A percentile compares a stretch with the other conserved stretches of the same genome.
These are phyloP conservation scores for Lepidopterella palustris DNA, from an alignment of 495 filamentous ascomycete species.

Conservation along the genomic window DNA sequence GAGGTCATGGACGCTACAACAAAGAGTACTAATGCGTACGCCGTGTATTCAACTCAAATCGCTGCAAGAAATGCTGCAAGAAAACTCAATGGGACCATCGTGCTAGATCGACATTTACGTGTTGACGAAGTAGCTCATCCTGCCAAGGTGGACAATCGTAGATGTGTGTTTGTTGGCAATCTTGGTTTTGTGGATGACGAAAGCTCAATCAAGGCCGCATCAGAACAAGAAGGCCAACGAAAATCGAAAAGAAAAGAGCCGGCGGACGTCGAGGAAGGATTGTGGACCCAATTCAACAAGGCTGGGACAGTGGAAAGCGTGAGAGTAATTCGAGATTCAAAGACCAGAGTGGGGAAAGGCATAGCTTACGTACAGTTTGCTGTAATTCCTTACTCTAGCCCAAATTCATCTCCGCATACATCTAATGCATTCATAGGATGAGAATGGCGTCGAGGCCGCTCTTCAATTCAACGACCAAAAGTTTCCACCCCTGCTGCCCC, in stretches of 20 bases:
- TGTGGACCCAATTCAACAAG: slow-evolving; percentile 80
- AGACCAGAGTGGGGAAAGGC: slow-evolving; percentile 90
- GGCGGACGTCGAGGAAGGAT: slow-evolving; percentile 86
- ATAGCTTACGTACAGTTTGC: slow-evolving; percentile 94
- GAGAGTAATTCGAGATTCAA: slow-evolving; percentile 81
- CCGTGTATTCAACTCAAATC: slow-evolving; percentile 66
- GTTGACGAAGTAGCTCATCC: slow-evolving; percentile 90
- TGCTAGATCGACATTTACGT: slow-evolving; percentile 82
- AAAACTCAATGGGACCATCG: slow-evolving; percentile 71
- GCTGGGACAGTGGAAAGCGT: slow-evolving; percentile 86
- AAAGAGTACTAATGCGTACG: slow-evolving; percentile 91
- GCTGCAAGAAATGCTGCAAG: slow-evolving; percentile 71
- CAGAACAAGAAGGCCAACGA: slow-evolving; percentile 54
- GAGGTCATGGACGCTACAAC: slow-evolving; percentile 81
- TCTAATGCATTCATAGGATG: slow-evolving; percentile 49
- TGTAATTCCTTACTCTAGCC: slow-evolving; percentile 32
- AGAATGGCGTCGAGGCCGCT: slow-evolving; percentile 80
- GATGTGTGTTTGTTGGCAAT: slow-evolving; percentile 96
- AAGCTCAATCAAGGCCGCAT: slow-evolving; percentile 46
- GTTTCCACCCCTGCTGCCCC: slow-evolving; percentile 84
- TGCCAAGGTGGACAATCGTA: slow-evolving; percentile 66
- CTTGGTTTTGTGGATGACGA: slow-evolving; percentile 91
- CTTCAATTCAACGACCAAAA: slow-evolving; percentile 82
- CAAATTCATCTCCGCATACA: too few relatives aligned
- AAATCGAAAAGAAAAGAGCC: slow-evolving; percentile 60